phyloP scores from a whole-genome alignment of 1,284 basidiomycete genomes.

The Cutaneotrichosporon cavernicola region DNA sequence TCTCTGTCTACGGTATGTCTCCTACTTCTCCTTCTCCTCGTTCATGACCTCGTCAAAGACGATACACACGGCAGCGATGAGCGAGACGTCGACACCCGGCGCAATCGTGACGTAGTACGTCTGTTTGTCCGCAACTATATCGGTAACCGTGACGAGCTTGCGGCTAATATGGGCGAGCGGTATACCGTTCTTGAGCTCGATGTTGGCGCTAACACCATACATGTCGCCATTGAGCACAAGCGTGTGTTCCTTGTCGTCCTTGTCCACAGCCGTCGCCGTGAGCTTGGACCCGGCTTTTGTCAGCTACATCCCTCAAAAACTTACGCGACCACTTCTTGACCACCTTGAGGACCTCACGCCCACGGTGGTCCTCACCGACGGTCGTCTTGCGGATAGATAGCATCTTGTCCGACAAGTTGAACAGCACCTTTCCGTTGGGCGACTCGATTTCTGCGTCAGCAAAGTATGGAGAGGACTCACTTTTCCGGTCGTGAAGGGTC shows the following conservation, averaged over 20 bases:
- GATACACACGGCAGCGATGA: slow-evolving; percentile 54
- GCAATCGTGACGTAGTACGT: slow-evolving; percentile 53
- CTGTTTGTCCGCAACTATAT: slow-evolving; percentile 46
- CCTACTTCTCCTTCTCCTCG: slow-evolving; percentile 20
- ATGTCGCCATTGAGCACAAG: slow-evolving; percentile 46
- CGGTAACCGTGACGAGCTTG: slow-evolving; percentile 37
- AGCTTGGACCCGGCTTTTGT: slow-evolving; percentile 45
- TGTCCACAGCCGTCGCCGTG: slow-evolving; percentile 35
- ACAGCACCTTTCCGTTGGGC: slow-evolving; percentile 42
- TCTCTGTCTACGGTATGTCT: not conserved
- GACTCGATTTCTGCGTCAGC: slow-evolving; percentile 42
- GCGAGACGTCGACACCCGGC: slow-evolving; percentile 53
- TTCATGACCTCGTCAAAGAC: slow-evolving; percentile 52
- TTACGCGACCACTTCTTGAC: slow-evolving; percentile 39
- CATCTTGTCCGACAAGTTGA: slow-evolving; percentile 44
- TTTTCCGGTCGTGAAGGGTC: slow-evolving; percentile 46
- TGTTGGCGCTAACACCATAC: slow-evolving; percentile 44
- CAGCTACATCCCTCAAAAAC: slow-evolving; percentile 17
- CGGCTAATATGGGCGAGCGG: slow-evolving; percentile 49
- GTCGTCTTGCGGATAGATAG: slow-evolving; percentile 41
- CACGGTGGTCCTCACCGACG: slow-evolving; percentile 37
- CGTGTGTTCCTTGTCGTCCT: slow-evolving; percentile 28
- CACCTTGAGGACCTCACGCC: slow-evolving; percentile 42
- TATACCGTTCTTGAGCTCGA: slow-evolving; percentile 37
- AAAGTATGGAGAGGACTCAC: slow-evolving; percentile 22